These are phyloP conservation scores for Saccharomycopsis selenospora DNA, from an alignment of 805 yeast species.

Conservation along the genomic window DNA sequence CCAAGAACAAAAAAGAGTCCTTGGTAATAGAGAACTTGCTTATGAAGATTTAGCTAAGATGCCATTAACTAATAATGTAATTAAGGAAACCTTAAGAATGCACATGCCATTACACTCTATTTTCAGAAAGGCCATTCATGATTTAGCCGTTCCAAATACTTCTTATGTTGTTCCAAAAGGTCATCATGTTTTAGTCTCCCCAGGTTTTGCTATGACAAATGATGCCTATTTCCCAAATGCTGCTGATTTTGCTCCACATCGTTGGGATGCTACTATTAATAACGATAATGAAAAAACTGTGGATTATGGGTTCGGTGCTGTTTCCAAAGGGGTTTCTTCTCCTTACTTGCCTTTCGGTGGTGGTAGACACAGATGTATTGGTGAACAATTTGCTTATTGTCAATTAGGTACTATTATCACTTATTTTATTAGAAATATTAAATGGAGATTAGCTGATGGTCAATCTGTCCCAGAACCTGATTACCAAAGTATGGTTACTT, in stretches of 20 bases:
- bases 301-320: constrained; percentile 96
- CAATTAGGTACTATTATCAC: constrained; percentile 84
- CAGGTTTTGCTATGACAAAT: constrained; percentile 80
- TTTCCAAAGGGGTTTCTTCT: constrained; percentile 91
- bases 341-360: constrained; percentile 98
- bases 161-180: constrained; percentile 79
- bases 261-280: constrained; percentile 60
- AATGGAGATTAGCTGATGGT: constrained; percentile 63
- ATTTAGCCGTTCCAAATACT: constrained; percentile 74
- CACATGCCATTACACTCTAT: constrained; percentile 96
- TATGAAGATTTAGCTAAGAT: constrained; percentile 79
- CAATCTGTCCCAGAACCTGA: constrained; percentile 59
- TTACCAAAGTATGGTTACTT: constrained; percentile 86
- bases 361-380: constrained; percentile 98
- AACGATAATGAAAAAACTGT: constrained; percentile 35
- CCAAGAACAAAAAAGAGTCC: constrained; percentile 61
- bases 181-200: constrained; percentile 84
- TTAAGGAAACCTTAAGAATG: constrained; percentile 90
- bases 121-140: constrained; percentile 80
- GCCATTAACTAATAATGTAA: constrained; percentile 73
- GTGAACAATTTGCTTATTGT: constrained; percentile 94
- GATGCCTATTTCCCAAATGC: constrained; percentile 78
- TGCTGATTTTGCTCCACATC: constrained; percentile 65
- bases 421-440: constrained; percentile 65
- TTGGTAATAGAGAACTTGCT: constrained; percentile 54